A percentile compares a stretch with the other conserved stretches of the same genome.
phyloP scores from a whole-genome alignment of 2,329 filamentous ascomycete genomes.

The Fonsecaea multimorphosa region DNA sequence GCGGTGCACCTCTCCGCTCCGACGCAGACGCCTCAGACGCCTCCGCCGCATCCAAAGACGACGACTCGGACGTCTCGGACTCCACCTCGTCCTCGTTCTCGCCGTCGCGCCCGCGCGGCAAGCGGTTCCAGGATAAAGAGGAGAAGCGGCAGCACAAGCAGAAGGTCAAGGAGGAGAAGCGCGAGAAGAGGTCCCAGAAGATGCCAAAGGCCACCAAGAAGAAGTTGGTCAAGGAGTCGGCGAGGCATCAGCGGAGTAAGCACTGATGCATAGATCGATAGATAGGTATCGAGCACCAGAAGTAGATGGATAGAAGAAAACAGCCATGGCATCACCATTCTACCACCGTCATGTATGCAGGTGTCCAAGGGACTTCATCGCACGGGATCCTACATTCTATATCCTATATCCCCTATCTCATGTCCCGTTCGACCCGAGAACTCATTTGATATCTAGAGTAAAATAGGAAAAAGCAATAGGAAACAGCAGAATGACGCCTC shows the following conservation, averaged over 20 bases:
- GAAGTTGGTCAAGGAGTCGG: conserved; percentile 70
- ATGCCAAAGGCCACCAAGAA: conserved; percentile 98
- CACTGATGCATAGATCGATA: conserved; percentile 27
- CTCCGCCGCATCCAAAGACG: background rate
- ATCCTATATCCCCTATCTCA: too few relatives aligned
- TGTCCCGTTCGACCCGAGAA: too few relatives aligned
- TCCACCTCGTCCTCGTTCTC: conserved; percentile 38
- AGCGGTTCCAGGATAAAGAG: conserved; percentile 89
- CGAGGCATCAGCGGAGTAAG: conserved; percentile 69
- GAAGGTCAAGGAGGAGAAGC: conserved; percentile 92
- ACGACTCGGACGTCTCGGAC: conserved; percentile 42
- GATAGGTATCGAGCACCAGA: too few relatives aligned
- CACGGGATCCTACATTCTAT: too few relatives aligned
- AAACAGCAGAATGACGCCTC: too few relatives aligned
- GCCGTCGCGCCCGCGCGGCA: conserved; percentile 69
- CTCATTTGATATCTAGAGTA: too few relatives aligned
- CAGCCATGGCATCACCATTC: too few relatives aligned
- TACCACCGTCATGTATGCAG: too few relatives aligned
- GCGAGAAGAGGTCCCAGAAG: conserved; percentile 90
- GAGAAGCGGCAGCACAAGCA: conserved; percentile 86
- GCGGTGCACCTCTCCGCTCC: background rate
- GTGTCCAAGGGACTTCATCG: too few relatives aligned
- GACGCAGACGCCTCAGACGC: background rate
- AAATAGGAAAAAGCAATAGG: too few relatives aligned
- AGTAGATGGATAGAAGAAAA: too few relatives aligned